phyloP scores from a whole-genome alignment of 164 flowering plant genomes.

The Santalum album region DNA sequence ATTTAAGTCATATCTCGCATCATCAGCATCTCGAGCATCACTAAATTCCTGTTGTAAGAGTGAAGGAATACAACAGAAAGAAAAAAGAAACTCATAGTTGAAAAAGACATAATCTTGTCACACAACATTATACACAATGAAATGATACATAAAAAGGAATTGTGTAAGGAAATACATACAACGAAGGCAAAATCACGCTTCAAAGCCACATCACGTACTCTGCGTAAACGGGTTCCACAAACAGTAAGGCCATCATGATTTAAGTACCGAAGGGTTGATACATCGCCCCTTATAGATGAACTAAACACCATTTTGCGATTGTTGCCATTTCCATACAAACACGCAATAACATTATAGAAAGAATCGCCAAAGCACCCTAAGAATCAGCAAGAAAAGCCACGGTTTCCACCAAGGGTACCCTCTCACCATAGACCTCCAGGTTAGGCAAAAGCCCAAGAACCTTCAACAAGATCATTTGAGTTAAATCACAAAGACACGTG shows the following conservation, averaged over 20 bases:
- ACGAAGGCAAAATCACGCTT: slow-evolving; percentile 92
- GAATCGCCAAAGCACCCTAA: slow-evolving; percentile 83
- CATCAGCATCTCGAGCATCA: slow-evolving; percentile 95
- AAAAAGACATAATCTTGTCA: no score
- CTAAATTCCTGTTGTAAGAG: slow-evolving; percentile 57
- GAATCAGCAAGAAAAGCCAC: slow-evolving; percentile 60
- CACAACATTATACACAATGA: no score
- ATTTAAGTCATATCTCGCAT: slow-evolving; percentile 59
- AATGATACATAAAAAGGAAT: no score
- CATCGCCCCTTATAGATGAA: slow-evolving; percentile 80
- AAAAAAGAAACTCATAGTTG: no score
- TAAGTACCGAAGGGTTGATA: slow-evolving; percentile 58
- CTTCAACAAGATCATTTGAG: slow-evolving; percentile 68
- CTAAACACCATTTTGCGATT: slow-evolving; percentile 84
- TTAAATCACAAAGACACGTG: slow-evolving; percentile 38
- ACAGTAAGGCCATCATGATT: slow-evolving; percentile 95
- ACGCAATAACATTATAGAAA: slow-evolving; percentile 81
- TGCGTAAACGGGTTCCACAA: slow-evolving; percentile 94
- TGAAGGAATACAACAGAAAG: no score
- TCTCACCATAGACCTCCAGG: slow-evolving; percentile 74
- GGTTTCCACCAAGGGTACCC: slow-evolving; percentile 69
- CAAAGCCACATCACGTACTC: slow-evolving; percentile 99
- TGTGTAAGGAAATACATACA: slow-evolving; percentile 43
- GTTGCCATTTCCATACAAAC: slow-evolving; percentile 79
- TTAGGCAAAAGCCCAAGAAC: slow-evolving; percentile 59